phyloP scores from a whole-genome alignment of 2,329 filamentous ascomycete genomes.

The Akanthomyces muscarius region DNA sequence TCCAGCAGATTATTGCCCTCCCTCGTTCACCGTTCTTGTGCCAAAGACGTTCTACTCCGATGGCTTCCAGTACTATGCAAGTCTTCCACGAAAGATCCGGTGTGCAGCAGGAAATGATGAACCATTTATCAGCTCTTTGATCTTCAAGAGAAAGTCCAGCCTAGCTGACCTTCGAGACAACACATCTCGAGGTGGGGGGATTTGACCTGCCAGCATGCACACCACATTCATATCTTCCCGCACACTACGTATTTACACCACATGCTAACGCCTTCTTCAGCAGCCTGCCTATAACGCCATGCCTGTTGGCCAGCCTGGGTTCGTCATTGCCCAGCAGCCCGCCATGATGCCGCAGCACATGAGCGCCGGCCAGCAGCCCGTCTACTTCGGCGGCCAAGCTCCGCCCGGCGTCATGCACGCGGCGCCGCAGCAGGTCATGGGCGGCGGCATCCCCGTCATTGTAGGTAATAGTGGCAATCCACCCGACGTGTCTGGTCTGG shows the following conservation, averaged over 20 bases:
- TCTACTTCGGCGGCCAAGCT: constrained; percentile 28
- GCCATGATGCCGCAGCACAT: constrained; percentile 23
- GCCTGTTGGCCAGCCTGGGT: constrained; percentile 28
- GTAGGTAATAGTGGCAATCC: constrained; percentile 39
- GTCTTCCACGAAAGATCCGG: constrained; percentile 21
- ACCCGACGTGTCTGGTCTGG: constrained; percentile 50
- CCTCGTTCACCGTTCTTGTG: constrained; percentile 29
- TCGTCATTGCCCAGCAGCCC: constrained; percentile 33
- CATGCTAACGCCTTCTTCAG: constrained; percentile 23
- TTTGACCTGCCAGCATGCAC: background rate
- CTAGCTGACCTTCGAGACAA: background rate
- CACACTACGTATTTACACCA: background rate
- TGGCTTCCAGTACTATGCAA: constrained; percentile 39
- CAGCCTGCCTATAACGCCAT: constrained; percentile 30
- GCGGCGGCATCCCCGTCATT: constrained; percentile 30
- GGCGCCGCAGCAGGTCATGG: constrained; percentile 15
- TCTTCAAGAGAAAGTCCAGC: background rate
- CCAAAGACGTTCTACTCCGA: constrained; percentile 32
- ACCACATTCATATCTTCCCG: background rate
- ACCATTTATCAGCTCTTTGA: background rate
- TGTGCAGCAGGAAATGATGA: background rate
- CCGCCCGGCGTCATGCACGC: background rate
- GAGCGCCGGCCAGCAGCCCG: constrained; percentile 25
- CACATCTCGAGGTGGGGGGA: background rate
- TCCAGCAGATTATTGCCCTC: constrained; percentile 18